Conservation (phyloP, 805 yeast genomes). For the Maudiozyma turicensis region DNA sequence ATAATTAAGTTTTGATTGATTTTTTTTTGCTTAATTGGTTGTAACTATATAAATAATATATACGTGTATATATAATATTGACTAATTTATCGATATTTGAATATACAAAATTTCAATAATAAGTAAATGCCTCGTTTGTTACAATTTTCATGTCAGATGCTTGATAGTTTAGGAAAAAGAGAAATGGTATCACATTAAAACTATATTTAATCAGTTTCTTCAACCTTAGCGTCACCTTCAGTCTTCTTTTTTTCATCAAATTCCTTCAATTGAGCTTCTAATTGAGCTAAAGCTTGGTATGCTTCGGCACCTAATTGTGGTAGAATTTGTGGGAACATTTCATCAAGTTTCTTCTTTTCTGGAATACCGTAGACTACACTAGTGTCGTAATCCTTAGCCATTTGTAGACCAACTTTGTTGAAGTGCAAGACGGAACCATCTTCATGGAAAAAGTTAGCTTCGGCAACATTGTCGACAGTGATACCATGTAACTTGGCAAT, state of each 20-base stretch:
- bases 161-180: too few relatives aligned
- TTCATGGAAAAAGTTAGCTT: slow-evolving; percentile 95
- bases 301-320: slow-evolving; percentile 96
- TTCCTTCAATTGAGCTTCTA: slow-evolving; percentile 70
- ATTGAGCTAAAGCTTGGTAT: slow-evolving; percentile 75
- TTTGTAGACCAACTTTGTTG: slow-evolving; percentile 93
- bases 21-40: background rate
- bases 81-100: too few relatives aligned
- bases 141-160: background rate
- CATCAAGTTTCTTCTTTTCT: slow-evolving; percentile 85
- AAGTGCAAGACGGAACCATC: slow-evolving; percentile 95
- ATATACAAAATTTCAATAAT: too few relatives aligned
- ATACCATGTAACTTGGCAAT: slow-evolving; percentile 83
- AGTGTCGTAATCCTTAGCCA: slow-evolving; percentile 82
- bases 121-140: background rate
- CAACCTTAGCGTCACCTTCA: slow-evolving; percentile 1
- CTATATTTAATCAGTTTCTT: background rate
- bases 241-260: slow-evolving; percentile 13
- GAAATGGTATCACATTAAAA: too few relatives aligned
- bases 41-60: too few relatives aligned
- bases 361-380: slow-evolving; percentile 92
- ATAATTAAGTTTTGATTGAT: background rate
- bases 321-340: slow-evolving; percentile 86
- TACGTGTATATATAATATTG: too few relatives aligned
- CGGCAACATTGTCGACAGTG: slow-evolving; percentile 82